Conservation (phyloP, 2,329 filamentous ascomycete genomes). For the Alternaria sp. region DNA sequence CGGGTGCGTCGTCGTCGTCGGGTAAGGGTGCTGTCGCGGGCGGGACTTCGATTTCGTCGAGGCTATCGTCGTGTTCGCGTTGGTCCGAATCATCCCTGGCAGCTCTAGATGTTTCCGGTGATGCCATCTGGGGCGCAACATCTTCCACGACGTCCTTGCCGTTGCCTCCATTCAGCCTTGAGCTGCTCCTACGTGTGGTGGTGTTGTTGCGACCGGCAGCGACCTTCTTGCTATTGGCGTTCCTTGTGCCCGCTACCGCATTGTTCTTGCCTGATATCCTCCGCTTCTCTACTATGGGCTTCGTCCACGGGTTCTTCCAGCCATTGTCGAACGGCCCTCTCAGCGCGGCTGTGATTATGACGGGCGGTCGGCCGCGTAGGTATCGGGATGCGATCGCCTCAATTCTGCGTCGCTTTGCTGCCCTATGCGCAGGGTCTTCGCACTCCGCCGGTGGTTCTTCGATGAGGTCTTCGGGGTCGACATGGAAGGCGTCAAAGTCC, state of each 20-base stretch:
- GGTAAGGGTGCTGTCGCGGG: constrained; percentile 24
- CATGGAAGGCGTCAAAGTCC: constrained; percentile 25
- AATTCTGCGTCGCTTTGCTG: constrained; percentile 62
- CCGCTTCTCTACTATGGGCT: constrained; percentile 1
- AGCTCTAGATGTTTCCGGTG: constrained; percentile 29
- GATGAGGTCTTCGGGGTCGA: constrained; percentile 50
- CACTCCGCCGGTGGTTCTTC: constrained; percentile 55
- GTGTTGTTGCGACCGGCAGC: not conserved
- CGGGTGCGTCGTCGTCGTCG: constrained; percentile 12
- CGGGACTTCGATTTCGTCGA: constrained; percentile 16
- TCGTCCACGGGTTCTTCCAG: constrained; percentile 48
- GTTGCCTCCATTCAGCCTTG: not conserved
- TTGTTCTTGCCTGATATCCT: not conserved
- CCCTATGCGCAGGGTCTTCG: constrained; percentile 63
- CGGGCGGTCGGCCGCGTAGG: constrained; percentile 61
- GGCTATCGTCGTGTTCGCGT: constrained; percentile 15
- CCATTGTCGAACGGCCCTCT: constrained; percentile 64
- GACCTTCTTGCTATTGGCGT: not conserved
- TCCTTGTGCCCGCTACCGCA: not conserved
- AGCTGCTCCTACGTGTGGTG: not conserved
- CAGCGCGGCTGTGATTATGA: constrained; percentile 66
- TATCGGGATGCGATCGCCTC: constrained; percentile 66
- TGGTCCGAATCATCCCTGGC: not conserved
- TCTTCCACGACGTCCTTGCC: not conserved
- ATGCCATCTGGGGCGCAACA: constrained; percentile 8